Percentiles rank a stretch among this genome's conserved stretches.
Conservation (phyloP, 192 early-diverging fungal species). For the Piromyces finnis region DNA sequence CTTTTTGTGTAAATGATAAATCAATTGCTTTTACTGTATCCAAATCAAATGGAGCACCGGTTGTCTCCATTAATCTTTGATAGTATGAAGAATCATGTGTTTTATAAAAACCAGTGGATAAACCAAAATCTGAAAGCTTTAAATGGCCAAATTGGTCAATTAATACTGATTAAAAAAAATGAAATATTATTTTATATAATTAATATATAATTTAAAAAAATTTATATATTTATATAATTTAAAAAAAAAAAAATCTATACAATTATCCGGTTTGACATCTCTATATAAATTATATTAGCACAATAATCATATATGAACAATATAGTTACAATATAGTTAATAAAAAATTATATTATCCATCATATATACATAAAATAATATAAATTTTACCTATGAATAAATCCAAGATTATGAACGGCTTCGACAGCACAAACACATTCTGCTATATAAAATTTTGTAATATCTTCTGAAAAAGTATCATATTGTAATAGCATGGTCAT, state of each 20-base stretch:
- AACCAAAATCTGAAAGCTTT: slow-evolving; percentile 98
- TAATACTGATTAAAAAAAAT: slow-evolving; percentile 42
- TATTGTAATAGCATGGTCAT: slow-evolving; percentile 99
- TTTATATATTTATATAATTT: background rate
- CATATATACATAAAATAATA: too few relatives aligned
- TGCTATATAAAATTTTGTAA: slow-evolving; percentile 96
- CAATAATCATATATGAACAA: too few relatives aligned
- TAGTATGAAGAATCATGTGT: slow-evolving; percentile 97
- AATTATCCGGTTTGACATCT: slow-evolving; percentile 45
- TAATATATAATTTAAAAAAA: too few relatives aligned
- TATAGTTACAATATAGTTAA: too few relatives aligned
- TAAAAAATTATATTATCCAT: too few relatives aligned
- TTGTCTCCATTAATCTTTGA: slow-evolving; percentile 52
- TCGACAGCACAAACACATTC: slow-evolving; percentile 87
- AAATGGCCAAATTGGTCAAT: slow-evolving; percentile 97
- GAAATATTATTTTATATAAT: too few relatives aligned
- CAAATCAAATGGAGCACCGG: background rate
- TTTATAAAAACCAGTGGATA: slow-evolving; percentile 97
- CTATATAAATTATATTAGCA: too few relatives aligned
- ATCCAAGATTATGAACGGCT: slow-evolving; percentile 83
- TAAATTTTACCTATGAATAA: slow-evolving; percentile 66
- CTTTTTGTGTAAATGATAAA: slow-evolving; percentile 79
- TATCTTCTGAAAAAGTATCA: slow-evolving; percentile 88
- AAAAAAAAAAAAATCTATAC: slow-evolving; percentile 3
- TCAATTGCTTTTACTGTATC: slow-evolving; percentile 15